phyloP scores from a whole-genome alignment of 1,139 yeast species.

The Nakaseomyces sp. region DNA sequence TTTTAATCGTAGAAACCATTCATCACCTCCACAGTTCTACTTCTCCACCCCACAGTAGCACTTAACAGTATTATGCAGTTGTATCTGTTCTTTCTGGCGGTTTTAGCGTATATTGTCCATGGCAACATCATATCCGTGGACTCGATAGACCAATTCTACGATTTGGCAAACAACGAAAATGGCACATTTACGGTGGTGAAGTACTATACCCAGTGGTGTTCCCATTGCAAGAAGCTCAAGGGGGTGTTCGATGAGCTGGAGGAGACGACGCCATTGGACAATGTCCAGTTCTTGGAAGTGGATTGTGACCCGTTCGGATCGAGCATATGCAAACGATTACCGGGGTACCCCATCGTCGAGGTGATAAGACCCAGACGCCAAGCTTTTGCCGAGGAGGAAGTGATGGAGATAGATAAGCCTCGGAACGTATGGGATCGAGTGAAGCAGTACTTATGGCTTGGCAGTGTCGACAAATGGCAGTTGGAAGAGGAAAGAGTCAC shows the following conservation, averaged over 20 bases:
- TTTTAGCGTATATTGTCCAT: no score
- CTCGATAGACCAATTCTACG: constrained; percentile 24
- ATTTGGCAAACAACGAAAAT: constrained; percentile 18
- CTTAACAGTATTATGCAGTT: no score
- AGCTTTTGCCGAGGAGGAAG: constrained; percentile 3
- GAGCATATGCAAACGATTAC: constrained; percentile 24
- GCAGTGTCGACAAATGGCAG: constrained; percentile 12
- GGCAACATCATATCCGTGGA: constrained; percentile 8
- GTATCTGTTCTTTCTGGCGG: no score
- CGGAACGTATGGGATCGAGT: constrained; percentile 11
- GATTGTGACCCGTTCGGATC: constrained; percentile 29
- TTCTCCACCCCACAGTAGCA: no score
- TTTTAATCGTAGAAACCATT: no score
- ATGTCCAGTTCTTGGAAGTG: constrained; percentile 25
- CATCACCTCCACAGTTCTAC: no score
- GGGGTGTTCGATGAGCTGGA: constrained; percentile 39
- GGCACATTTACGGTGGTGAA: constrained; percentile 33
- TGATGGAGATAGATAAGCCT: constrained; percentile 7
- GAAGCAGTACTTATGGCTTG: constrained; percentile 9
- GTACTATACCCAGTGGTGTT: constrained; percentile 56
- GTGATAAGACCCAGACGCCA: constrained; percentile 19
- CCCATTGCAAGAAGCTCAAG: constrained; percentile 63
- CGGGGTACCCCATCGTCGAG: constrained; percentile 31
- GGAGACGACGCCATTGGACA: constrained; percentile 9
- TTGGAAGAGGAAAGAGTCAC: constrained; percentile 19